These are phyloP conservation scores for Geotrichum aggregatum DNA, from an alignment of 1,139 yeast genomes.

Conservation along the genomic window DNA sequence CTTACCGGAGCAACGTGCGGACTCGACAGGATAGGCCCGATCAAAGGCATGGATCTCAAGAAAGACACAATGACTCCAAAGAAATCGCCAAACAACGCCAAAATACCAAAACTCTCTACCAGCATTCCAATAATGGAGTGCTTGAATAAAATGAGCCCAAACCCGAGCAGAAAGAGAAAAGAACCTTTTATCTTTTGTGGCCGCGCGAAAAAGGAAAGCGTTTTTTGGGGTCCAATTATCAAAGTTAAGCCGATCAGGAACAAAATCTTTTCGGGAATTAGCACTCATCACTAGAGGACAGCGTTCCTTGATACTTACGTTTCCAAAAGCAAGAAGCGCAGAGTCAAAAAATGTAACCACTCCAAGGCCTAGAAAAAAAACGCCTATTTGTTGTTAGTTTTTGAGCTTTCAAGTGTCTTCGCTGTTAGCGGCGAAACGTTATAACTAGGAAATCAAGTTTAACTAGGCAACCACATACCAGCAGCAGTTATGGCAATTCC, in stretches of 20 bases:
- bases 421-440: too few species aligned
- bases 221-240: conserved; percentile 84
- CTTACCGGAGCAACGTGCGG: conserved; percentile 76
- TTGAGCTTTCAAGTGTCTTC: not conserved
- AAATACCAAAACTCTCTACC: conserved; percentile 79
- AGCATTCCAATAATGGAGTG: conserved; percentile 81
- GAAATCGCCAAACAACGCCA: conserved; percentile 87
- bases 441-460: too few species aligned
- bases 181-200: conserved; percentile 87
- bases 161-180: conserved; percentile 69
- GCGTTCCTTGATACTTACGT: conserved; percentile 47
- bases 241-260: conserved; percentile 78
- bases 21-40: conserved; percentile 80
- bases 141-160: conserved; percentile 66
- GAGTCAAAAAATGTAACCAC: conserved; percentile 83
- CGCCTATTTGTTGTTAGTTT: conserved; percentile 32
- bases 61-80: conserved; percentile 88
- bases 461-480: conserved; percentile 41
- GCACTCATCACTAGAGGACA: not conserved
- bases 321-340: conserved; percentile 84
- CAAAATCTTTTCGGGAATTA: conserved; percentile 46
- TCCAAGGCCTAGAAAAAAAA: conserved; percentile 75
- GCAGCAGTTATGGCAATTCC: conserved; percentile 94
- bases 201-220: conserved; percentile 77
- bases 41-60: conserved; percentile 77